A percentile compares a stretch with the other conserved stretches of the same genome.
phyloP scores from a whole-genome alignment of 2,329 filamentous ascomycete species.

The Aspergillus novofumigatus region DNA sequence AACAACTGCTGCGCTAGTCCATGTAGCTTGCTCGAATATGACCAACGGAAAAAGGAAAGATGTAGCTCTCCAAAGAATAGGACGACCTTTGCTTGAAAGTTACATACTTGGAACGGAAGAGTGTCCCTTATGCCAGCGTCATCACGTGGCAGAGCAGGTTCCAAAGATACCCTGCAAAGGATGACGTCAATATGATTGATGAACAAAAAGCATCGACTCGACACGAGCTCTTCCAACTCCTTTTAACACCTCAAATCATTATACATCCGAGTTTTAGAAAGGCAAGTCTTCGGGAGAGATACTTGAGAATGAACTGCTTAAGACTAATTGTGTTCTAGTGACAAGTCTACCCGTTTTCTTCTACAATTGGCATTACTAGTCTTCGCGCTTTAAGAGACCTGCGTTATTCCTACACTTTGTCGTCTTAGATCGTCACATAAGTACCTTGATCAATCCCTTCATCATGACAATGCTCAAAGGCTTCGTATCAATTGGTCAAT shows the following conservation, averaged over 20 bases:
- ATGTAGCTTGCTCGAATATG: no score
- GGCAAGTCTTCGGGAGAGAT: not conserved
- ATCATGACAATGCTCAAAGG: conserved; percentile 4
- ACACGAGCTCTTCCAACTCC: not conserved
- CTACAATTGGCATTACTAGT: not conserved
- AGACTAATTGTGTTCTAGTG: not conserved
- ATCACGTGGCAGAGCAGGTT: not conserved
- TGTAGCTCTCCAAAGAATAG: no score
- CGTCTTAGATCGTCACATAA: not conserved
- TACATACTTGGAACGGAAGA: not conserved
- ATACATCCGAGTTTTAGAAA: not conserved
- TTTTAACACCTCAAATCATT: not conserved
- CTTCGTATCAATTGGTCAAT: conserved; percentile 5
- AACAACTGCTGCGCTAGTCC: no score
- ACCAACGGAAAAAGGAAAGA: no score
- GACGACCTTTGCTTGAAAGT: no score
- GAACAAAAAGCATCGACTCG: not conserved
- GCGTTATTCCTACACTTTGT: not conserved
- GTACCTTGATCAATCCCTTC: not conserved
- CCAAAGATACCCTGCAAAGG: not conserved
- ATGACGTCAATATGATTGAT: conserved; percentile 27
- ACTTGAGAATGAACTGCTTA: not conserved
- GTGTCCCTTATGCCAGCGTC: not conserved
- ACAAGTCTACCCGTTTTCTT: not conserved
- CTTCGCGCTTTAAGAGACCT: not conserved